These are phyloP conservation scores for Ocimum tenuiflorum DNA, from an alignment of 257 asterid genomes.

Conservation along the genomic window DNA sequence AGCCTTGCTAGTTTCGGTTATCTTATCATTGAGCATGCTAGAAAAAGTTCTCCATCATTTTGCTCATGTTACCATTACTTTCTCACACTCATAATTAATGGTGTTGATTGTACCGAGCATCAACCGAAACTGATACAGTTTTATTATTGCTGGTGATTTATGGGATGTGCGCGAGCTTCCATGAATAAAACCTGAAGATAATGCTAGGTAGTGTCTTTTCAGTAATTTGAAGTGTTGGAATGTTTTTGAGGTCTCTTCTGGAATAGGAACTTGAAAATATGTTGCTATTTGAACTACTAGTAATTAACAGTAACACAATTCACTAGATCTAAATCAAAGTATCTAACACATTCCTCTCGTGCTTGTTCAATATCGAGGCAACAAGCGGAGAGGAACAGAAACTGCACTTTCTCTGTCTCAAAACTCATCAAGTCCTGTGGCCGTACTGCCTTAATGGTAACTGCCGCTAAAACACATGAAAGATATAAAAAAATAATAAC, in stretches of 20 bases:
- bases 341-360: neutral
- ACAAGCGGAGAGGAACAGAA: neutral
- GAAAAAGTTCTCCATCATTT: neutral
- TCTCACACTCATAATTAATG: neutral
- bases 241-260: neutral
- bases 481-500: neutral
- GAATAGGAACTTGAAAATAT: neutral
- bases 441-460: neutral
- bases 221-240: neutral
- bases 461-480: neutral
- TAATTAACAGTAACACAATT: neutral
- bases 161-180: neutral
- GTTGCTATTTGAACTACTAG: neutral
- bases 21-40: neutral
- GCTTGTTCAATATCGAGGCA: neutral
- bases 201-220: neutral
- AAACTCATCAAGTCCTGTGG: neutral
- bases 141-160: neutral
- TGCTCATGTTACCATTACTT: neutral
- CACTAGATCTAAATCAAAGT: neutral
- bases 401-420: neutral
- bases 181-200: neutral
- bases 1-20: neutral
- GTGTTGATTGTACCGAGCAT: neutral
- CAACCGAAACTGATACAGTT: neutral